Evolutionary conservation across 2,329 filamentous ascomycete species (phyloP), one percentile per base, ranked within the genome.

Genomic region (Pleurostoma richardsiae): DNA sequence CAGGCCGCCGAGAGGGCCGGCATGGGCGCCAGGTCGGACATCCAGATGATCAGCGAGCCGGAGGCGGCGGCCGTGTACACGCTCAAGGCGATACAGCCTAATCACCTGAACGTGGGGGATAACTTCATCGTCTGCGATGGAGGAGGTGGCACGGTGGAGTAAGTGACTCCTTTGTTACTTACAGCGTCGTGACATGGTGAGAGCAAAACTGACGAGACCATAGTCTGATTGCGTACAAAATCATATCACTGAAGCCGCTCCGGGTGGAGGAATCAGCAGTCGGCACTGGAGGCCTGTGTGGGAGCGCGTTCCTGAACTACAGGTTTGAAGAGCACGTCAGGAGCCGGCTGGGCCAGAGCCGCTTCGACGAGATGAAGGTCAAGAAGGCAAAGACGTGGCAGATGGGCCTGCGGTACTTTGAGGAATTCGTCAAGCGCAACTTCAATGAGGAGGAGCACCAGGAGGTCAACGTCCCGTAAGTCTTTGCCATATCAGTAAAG

Each of bases 381-480:
- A 88, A 87, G 66, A 90, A 90, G 64, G 79, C 78, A 3, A 90
- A 88, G 65, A 88, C 84, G 1, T 91, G 87, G 86, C 86, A 85
- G 62, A 85, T 85, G 82, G 88, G 83, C 2, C 70, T 91, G 43
- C 79, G 82, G 46, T 90, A 90, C 59, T 92, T 90, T 63, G 88
- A 92, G 57, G 86, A 91, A 59, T 90, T 89, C 60, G 86, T 92
- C 10, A 92, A 92, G 67, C 78, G 88, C 10, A 90, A 90, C 58
- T 92, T 91, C 60, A 85, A 88, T 59, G 84, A 88, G 56, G 85
- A 89, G 41, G 86, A 90, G 58, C 80, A 87, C 52, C 76, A 83
- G 43, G 87, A 91, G 60, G 80, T 90, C 49, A 90, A 90, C 48
- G 79, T 91, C 4, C 87, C 87, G 77, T 81, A 66, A 54, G 77